Base-by-base conservation (phyloP, 495 filamentous ascomycete genomes). In the Lepidopterella palustris region DNA sequence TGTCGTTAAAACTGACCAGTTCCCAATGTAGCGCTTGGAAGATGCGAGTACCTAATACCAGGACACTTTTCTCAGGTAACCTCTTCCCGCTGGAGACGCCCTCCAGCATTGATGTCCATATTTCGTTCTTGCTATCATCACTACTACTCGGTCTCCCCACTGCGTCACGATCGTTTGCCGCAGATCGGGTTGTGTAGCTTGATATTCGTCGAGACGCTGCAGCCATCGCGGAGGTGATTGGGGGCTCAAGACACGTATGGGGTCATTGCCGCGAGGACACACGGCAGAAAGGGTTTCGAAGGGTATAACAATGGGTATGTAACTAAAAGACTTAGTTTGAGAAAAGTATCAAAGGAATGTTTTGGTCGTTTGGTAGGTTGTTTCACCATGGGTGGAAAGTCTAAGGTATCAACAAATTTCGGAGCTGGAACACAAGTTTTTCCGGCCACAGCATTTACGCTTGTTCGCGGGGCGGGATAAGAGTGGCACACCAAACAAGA, bases 41-140 rank as follows among this genome's bases (percentile, higher is more conserved):
- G 47, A 24, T 0, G n/a, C n/a, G 27, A 79, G 56, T 73, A 90
- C 89, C 92, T 67, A 97, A 77, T 25, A 96, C 83, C 28, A 97
- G 69, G 42, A 97, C 75, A 63, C 89, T 93, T 79, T 97, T 97
- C 74, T 97, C 90, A 35, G 91, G 90, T 59, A 97, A 74, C 60
- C 87, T 83, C 78, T 93, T 95, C 53, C 89, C 90, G 75, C 87
- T 93, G 61, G 92, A 89, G 62, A 92, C 91, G 57, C 81, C 81
- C 73, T 95, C 89, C 66, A 97, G 81, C 86, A 97, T 88, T 50
- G 89, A 89, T 55, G 84, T 92, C 92, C 92, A 97, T 74, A 97
- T 88, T 68, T 95, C 89, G 73, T 88, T 89, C 76, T 90, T 90
- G 49, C 80, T 78, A 60, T 85, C 84, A 75, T 88, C 89, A 75